Conservation (phyloP, 1,139 yeast species). For the Geotrichum cucujoidarum region DNA sequence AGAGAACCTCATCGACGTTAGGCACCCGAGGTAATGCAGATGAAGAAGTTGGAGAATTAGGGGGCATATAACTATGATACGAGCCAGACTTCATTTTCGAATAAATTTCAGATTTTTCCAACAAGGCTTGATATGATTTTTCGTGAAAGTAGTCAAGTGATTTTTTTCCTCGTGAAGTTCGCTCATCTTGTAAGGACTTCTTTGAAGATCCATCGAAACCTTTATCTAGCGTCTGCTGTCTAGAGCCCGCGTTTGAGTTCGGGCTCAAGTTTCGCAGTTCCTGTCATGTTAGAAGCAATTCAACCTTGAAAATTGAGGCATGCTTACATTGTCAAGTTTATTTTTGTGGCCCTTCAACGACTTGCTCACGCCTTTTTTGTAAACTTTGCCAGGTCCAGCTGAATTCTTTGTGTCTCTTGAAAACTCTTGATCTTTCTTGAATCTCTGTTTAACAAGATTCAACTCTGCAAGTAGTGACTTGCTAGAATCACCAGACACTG, state of each 20-base stretch:
- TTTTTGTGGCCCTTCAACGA: constrained; percentile 16
- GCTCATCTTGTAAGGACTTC: constrained; percentile 9
- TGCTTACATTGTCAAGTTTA: constrained; percentile 15
- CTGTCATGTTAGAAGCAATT: neutral
- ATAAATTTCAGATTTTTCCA: constrained; percentile 10
- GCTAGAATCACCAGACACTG: constrained; percentile 24
- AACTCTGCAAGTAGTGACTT: constrained; percentile 27
- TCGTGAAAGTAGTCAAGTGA: constrained; percentile 13
- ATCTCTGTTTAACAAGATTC: constrained; percentile 24
- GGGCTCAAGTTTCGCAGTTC: constrained; percentile 6
- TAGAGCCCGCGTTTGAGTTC: too few relatives aligned
- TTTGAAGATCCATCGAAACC: too few relatives aligned
- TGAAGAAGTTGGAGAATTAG: neutral
- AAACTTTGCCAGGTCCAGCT: constrained; percentile 17
- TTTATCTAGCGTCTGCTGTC: too few relatives aligned
- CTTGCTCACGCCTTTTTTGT: constrained; percentile 5
- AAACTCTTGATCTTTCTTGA: constrained; percentile 10
- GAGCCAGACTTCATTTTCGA: constrained; percentile 11
- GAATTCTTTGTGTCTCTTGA: constrained; percentile 21
- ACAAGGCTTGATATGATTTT: constrained; percentile 10
- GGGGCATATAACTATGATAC: neutral
- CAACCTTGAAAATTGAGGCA: neutral
- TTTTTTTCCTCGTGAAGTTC: constrained; percentile 7
- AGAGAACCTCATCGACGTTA: constrained; percentile 9
- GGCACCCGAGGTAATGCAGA: constrained; percentile 3